Evolutionary conservation across 345 rosid species (phyloP), one percentile per base, ranked within the genome.

Genomic region (Aegle marmelos): DNA sequence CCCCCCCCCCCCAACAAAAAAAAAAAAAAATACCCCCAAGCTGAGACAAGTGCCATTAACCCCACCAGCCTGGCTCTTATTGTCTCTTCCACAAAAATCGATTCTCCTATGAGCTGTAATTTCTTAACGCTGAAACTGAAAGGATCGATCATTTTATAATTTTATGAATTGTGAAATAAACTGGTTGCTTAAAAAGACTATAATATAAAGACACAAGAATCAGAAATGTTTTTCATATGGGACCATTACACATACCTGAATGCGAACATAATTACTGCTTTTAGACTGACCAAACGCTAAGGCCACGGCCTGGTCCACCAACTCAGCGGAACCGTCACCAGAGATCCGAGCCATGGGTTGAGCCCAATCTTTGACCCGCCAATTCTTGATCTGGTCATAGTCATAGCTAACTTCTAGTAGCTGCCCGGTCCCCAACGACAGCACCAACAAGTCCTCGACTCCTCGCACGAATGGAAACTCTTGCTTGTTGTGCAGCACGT

Each of bases 381-480:
- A 95, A 31, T 83, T 83, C 83, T 88, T 89, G 45, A 93, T 90
- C 86, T 82, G 88, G 36, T 95, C 97, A 41, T 86, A 93, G 34
- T 91, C 91, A 63, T 89, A 91, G 79, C 84, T 92, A 9, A 84
- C 88, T 70, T 93, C 94, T 27, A 89, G 87, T 41, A 90, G 86
- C 88, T 93, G 98, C 33, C 98, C 99, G 6, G 91, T 87, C 34
- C 97, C 99, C 5, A 95, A 70, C 16, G 97, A 92, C 57, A 95
- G 79, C 30, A 95, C 98, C 79, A 95, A 76, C 82, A 95, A 86
- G 88, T 95, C 99, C 88, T 93, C 99, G 30, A 92, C 96, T 1
- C 99, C 99, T 72, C 97, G 86, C 75, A 95, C 99, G 76, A 93
- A 93, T 21, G 99, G 99, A 33, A 95, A 95, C 85, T 95, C 99